These are phyloP conservation scores for Tulasnella sp. DNA, from an alignment of 768 basidiomycete genomes.

Conservation along the genomic window DNA sequence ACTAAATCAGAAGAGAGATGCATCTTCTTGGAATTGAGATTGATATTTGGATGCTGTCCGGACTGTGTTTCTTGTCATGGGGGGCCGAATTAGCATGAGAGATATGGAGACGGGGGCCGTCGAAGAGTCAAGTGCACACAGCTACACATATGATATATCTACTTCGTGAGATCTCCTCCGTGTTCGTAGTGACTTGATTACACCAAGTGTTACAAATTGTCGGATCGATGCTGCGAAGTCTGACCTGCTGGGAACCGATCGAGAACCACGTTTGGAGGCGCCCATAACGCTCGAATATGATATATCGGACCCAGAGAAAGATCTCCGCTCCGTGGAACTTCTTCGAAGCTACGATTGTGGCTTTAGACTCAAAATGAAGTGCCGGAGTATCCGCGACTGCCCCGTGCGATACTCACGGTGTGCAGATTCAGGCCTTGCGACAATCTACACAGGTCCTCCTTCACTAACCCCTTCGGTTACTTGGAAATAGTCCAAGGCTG, in stretches of 20 bases:
- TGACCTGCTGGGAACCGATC: not conserved
- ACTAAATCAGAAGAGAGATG: not conserved
- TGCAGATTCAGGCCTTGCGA: slow-evolving; percentile 11
- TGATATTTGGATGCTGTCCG: not conserved
- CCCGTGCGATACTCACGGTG: not conserved
- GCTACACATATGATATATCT: not conserved
- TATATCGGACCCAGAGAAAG: not conserved
- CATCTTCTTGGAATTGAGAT: not conserved
- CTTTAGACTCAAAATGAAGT: slow-evolving; percentile 8
- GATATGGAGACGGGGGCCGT: not conserved
- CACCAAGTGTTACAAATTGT: not conserved
- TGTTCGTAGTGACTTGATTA: not conserved
- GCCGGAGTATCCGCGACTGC: not conserved
- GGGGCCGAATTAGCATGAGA: not conserved
- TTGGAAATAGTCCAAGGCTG: not conserved
- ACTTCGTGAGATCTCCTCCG: not conserved
- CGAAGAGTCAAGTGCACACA: not conserved
- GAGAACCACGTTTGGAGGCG: not conserved
- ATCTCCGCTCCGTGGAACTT: not conserved
- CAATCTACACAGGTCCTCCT: not conserved
- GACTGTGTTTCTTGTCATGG: not conserved
- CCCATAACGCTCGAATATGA: not conserved
- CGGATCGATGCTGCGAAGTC: not conserved
- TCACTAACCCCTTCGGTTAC: not conserved
- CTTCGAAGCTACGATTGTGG: not conserved